A percentile compares a stretch with the other conserved stretches of the same genome.
Evolutionary conservation across 148 eudicot species (phyloP).

Genomic region (Rhododendron williamsianum): DNA sequence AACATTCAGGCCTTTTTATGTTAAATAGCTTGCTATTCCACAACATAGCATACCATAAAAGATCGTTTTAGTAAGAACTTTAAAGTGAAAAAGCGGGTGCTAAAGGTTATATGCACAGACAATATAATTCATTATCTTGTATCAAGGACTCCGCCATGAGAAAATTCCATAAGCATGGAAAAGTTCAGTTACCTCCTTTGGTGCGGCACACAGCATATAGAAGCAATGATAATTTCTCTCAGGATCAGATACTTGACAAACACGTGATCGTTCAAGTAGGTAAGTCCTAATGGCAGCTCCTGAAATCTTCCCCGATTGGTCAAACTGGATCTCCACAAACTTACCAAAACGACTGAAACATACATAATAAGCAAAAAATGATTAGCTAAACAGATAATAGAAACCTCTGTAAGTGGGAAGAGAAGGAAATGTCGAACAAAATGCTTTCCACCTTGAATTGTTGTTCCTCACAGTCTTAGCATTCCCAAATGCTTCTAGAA

Average conservation of each 20-base stretch:
- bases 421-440: background rate
- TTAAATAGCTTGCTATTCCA: background rate
- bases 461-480: conserved; percentile 78
- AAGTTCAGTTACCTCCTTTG: conserved; percentile 42
- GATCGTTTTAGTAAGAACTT: background rate
- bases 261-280: conserved; percentile 67
- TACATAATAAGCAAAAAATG: conserved; percentile 11
- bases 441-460: conserved; percentile 52
- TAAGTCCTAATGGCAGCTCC: conserved; percentile 83
- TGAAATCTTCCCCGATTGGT: conserved; percentile 51
- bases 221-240: conserved; percentile 83
- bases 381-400: background rate
- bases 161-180: background rate
- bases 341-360: conserved; percentile 70
- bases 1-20: background rate
- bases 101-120: background rate
- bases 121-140: background rate
- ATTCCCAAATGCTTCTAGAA: conserved; percentile 81
- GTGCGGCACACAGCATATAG: conserved; percentile 77
- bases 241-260: conserved; percentile 68
- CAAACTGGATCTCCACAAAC: conserved; percentile 74
- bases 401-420: background rate
- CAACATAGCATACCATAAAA: background rate
- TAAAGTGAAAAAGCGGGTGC: background rate
- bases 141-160: background rate